phyloP scores from a whole-genome alignment of 495 filamentous ascomycete species.

The Mytilinidion resinicola region DNA sequence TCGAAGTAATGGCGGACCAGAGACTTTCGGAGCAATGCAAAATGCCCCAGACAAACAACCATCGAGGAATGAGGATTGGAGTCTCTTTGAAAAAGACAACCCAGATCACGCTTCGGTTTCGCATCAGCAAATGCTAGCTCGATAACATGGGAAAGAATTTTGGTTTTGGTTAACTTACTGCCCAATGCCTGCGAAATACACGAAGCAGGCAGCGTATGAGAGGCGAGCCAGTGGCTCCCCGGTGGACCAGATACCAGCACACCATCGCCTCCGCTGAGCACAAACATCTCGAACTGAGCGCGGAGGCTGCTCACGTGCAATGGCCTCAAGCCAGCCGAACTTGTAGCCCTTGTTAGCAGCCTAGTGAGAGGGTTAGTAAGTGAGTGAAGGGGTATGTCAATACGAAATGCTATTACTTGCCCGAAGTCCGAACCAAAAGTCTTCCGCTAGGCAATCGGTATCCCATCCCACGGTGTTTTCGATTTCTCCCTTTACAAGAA shows the following conservation, averaged over 20 bases:
- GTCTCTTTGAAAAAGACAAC: not conserved
- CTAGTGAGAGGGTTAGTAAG: not conserved
- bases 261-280: not conserved
- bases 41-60: not conserved
- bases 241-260: not conserved
- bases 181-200: not conserved
- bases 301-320: conserved; percentile 1
- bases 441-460: not conserved
- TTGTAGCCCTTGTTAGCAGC: conserved; percentile 1
- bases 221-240: not conserved
- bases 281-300: not conserved
- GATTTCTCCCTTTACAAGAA: not conserved
- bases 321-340: conserved; percentile 1
- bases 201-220: not conserved
- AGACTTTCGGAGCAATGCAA: not conserved
- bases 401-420: not conserved
- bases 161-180: not conserved
- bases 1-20: not conserved
- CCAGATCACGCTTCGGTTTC: not conserved
- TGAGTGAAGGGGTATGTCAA: not conserved
- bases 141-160: not conserved
- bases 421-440: not conserved
- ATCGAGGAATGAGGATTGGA: not conserved
- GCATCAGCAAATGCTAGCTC: not conserved
- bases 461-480: not conserved